Evolutionary conservation across 1,284 basidiomycete species (phyloP), one percentile per base, ranked within the genome.

Genomic region (Fomitopsis palustris): DNA sequence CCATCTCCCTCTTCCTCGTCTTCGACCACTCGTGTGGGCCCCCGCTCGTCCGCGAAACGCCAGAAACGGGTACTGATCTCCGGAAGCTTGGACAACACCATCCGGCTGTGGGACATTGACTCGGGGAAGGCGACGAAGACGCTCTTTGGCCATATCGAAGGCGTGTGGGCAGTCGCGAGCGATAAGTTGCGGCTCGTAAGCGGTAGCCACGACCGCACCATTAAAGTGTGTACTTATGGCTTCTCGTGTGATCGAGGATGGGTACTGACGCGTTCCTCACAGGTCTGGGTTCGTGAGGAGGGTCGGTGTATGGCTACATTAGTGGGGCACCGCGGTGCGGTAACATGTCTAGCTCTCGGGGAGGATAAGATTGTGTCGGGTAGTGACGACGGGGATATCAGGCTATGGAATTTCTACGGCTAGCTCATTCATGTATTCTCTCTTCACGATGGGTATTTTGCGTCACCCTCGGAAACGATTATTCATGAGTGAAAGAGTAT

Each of bases 351-450:
- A 37, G 89, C 87, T 33, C 81, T 99, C 2, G 93, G 92, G 1
- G 96, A 98, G 72, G 96, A 98, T 74, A 96, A 96, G 77, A 93
- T 98, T 60, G 87, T 98, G 6, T 95, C 93, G 31, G 96, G 96
- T 2, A 92, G 93, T 61, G 96, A 98, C 73, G 94, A 97, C 67
- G 84, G 88, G 12, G 86, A 92, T 63, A 75, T 95, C 55, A 84
- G 84, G 65, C 78, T 95, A 33, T 95, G 93, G 93, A 88, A 82
- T 72, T 95, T 95, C 68, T 75, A 83, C 71, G 77, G 76, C 63
- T 80, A 10, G 25, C 39, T n/a, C 19, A n/a, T n/a, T 23, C 7
- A 21, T 55, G 37, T 43, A 43, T 41, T 14, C 6, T 42, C 27
- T 25, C 23, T 12, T 19, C 4, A 42, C 16, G n/a, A 8, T 14